These are phyloP conservation scores for Pleurozium schreberi DNA, from an alignment of 225 moss, liverwort and hornwort genomes.

Conservation along the genomic window DNA sequence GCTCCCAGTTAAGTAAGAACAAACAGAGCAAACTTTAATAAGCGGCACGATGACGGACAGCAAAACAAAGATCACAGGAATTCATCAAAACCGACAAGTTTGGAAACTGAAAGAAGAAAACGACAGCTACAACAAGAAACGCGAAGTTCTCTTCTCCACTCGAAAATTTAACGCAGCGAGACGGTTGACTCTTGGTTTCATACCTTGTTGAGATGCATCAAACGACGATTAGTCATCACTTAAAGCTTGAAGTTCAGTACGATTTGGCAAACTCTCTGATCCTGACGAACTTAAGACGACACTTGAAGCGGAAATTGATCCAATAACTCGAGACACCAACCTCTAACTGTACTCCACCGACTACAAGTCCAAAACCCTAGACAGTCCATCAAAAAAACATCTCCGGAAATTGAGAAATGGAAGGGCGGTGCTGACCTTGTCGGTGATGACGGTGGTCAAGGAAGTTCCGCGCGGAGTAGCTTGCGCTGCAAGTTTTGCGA, in stretches of 20 bases:
- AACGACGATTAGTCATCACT: neutral
- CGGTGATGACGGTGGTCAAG: neutral
- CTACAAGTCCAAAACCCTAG: neutral
- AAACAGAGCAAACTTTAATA: neutral
- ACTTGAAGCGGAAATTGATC: neutral
- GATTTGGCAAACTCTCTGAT: neutral
- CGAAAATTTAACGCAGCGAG: neutral
- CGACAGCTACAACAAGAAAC: neutral
- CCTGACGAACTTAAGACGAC: neutral
- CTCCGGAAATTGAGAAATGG: too few species aligned
- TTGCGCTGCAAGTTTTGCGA: neutral
- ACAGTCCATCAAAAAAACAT: neutral
- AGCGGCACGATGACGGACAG: neutral
- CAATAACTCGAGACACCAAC: neutral
- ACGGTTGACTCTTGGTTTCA: neutral
- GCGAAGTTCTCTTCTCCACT: neutral
- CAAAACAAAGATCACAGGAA: neutral
- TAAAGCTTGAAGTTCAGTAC: neutral
- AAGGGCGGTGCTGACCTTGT: neutral
- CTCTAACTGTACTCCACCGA: neutral
- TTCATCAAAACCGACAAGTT: neutral
- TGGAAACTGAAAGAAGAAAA: neutral
- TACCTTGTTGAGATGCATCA: neutral
- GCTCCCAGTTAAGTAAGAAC: neutral
- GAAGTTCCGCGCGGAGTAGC: neutral